Conservation (phyloP, 768 basidiomycete genomes). For the Leccinum uliginosum region DNA sequence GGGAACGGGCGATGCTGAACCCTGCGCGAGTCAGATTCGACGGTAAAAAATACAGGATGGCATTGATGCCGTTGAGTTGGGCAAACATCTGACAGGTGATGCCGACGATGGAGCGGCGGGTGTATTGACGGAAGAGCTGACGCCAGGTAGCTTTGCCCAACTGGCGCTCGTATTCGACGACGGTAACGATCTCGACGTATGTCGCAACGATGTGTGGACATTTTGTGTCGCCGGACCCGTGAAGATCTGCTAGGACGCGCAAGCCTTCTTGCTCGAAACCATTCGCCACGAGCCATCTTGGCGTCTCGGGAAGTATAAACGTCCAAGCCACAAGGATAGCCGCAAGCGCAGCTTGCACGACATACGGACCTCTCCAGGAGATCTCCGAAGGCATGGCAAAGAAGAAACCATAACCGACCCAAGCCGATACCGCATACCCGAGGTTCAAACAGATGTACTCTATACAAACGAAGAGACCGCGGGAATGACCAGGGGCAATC, state of each 20-base stretch:
- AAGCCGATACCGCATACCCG: constrained; percentile 47
- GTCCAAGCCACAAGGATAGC: constrained; percentile 44
- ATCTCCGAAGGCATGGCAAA: constrained; percentile 42
- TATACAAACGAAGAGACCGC: constrained; percentile 51
- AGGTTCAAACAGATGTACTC: constrained; percentile 50
- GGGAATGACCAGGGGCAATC: constrained; percentile 43
- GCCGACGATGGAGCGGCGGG: constrained; percentile 46
- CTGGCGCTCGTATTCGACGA: constrained; percentile 36
- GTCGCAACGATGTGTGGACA: constrained; percentile 41
- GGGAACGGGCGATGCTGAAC: constrained; percentile 38
- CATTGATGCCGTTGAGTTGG: constrained; percentile 54
- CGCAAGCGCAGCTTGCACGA: constrained; percentile 49
- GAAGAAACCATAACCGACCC: constrained; percentile 49
- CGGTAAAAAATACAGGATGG: constrained; percentile 55
- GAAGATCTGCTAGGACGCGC: constrained; percentile 52
- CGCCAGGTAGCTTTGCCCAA: constrained; percentile 42
- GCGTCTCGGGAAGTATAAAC: constrained; percentile 47
- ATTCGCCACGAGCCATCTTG: constrained; percentile 53
- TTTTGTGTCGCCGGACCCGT: constrained; percentile 44
- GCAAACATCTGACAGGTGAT: constrained; percentile 53
- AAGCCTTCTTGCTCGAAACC: constrained; percentile 49
- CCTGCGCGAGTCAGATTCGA: constrained; percentile 49
- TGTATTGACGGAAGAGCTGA: constrained; percentile 48
- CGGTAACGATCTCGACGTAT: constrained; percentile 39
- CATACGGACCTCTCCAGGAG: constrained; percentile 55